Base-by-base conservation (phyloP, 2,329 filamentous ascomycete genomes). In the Trichoderma koningii region DNA sequence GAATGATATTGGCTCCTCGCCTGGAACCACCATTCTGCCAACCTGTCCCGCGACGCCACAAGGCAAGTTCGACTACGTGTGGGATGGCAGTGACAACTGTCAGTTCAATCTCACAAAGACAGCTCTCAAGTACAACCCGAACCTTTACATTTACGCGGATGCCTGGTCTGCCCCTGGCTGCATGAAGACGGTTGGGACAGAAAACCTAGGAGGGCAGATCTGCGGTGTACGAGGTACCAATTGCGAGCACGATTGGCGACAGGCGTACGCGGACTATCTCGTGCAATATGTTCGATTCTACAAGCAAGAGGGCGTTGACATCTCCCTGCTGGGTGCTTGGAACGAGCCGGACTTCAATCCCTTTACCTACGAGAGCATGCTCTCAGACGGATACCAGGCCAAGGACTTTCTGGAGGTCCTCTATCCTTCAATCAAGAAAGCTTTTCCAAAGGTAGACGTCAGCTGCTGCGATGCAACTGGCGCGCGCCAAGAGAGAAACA, bases 331-430 rank as follows among this genome's bases (percentile, higher is more conserved):
- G 26, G 59, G 59, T 15, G 59, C 59, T 17, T 62, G 59, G 59
- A 62, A 62, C 19, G 59, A 62, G 48, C 59, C 59, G 21, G 59
- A 62, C 23, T 62, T 62, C 23, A 62, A 62, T 10, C 59, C 59
- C 2, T 62, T 62, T 45, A 62, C 59, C 26, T 62, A 62, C 45
- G 59, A 62, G 59, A 62, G 59, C n/a, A 62, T 62, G 59, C 48
- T 62, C 12, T 62, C 59, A n/a, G 59, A 62, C 10, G 59, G 59
- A 34, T 62, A 23, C n/a, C 59, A 62, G 38, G 59, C 59, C 38
- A 62, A 62, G n/a, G 59, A 62, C 41, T 62, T 62, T 41, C n/a
- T 62, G 19, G 59, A 62, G 23, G 41, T 62, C 10, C 38, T 62
- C 19, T 62, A 62, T 15, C 59, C 59, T 53, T 53, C 59, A 44